phyloP scores from a whole-genome alignment of 306 rosid species.

The Trifolium subterraneum region DNA sequence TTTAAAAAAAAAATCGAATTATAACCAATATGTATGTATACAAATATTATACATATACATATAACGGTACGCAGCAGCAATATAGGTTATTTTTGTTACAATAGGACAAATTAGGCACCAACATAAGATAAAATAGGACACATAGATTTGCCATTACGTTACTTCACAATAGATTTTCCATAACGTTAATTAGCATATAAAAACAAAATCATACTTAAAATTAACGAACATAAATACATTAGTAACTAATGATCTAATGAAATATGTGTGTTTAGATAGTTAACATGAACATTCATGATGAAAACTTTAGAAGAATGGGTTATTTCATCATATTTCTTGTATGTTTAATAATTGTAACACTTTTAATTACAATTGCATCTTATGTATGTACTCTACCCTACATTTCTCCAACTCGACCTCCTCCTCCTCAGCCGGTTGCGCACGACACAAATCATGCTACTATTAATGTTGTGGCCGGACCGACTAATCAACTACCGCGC shows the following conservation, averaged over 20 bases:
- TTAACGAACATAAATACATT: not conserved
- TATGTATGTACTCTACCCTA: conserved; percentile 18
- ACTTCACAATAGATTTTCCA: conserved; percentile 17
- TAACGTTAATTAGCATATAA: conserved; percentile 14
- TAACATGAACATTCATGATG: conserved; percentile 36
- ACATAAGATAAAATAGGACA: conserved; percentile 16
- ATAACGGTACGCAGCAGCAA: conserved; percentile 33
- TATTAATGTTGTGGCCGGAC: conserved; percentile 15
- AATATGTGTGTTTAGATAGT: not conserved
- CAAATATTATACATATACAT: too few relatives aligned
- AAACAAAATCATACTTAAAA: conserved; percentile 15
- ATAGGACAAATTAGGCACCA: conserved; percentile 25
- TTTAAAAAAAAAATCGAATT: too few relatives aligned
- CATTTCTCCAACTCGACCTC: not conserved
- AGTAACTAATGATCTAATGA: not conserved
- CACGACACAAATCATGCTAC: conserved; percentile 12
- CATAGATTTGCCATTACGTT: conserved; percentile 35
- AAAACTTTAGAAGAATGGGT: conserved; percentile 17
- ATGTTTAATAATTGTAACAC: conserved; percentile 10
- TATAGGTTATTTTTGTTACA: not conserved
- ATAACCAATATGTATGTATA: too few relatives aligned
- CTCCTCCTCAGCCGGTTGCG: not conserved
- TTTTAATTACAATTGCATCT: conserved; percentile 21
- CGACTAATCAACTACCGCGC: not conserved
- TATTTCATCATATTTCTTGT: conserved; percentile 11